Percentiles rank a stretch among this genome's conserved stretches.
These are phyloP conservation scores for Pichia cephalocereana DNA, from an alignment of 805 yeast species.

Conservation along the genomic window DNA sequence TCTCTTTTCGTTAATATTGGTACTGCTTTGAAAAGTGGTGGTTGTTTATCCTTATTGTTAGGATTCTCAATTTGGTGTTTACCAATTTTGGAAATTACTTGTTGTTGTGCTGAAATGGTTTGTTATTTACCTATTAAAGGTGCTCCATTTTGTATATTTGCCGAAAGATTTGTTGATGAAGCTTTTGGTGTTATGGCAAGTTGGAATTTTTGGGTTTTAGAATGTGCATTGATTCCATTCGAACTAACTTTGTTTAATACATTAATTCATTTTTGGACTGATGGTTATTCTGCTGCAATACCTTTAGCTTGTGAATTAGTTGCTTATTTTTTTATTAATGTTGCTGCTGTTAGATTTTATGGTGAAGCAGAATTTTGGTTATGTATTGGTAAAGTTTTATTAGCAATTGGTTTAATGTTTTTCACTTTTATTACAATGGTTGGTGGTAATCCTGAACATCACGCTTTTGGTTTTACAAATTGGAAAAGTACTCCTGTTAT, in stretches of 20 bases:
- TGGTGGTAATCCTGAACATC: constrained; percentile 46
- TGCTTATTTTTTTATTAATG: constrained; percentile 34
- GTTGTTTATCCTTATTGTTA: constrained; percentile 32
- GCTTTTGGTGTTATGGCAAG: constrained; percentile 36
- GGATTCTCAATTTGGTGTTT: constrained; percentile 34
- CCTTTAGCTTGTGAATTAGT: constrained; percentile 34
- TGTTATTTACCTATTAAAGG: constrained; percentile 34
- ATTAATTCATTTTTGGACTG: constrained; percentile 45
- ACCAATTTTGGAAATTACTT: constrained; percentile 33
- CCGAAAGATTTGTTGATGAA: constrained; percentile 37
- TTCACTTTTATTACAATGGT: constrained; percentile 47
- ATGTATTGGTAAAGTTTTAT: constrained; percentile 36
- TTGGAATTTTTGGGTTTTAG: constrained; percentile 41
- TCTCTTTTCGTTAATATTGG: constrained; percentile 37
- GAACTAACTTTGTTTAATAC: constrained; percentile 43
- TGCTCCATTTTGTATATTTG: constrained; percentile 37
- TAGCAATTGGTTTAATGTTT: constrained; percentile 38
- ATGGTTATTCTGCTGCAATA: constrained; percentile 39
- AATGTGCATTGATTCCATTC: constrained; percentile 40
- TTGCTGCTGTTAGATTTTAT: constrained; percentile 39
- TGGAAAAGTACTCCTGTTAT: constrained; percentile 27
- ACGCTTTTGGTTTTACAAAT: constrained; percentile 44
- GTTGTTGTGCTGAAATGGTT: constrained; percentile 37
- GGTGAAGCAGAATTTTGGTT: constrained; percentile 45
- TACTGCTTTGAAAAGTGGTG: constrained; percentile 30